Conservation (phyloP, 1,139 yeast genomes). For the Yamadazyma sp. region DNA sequence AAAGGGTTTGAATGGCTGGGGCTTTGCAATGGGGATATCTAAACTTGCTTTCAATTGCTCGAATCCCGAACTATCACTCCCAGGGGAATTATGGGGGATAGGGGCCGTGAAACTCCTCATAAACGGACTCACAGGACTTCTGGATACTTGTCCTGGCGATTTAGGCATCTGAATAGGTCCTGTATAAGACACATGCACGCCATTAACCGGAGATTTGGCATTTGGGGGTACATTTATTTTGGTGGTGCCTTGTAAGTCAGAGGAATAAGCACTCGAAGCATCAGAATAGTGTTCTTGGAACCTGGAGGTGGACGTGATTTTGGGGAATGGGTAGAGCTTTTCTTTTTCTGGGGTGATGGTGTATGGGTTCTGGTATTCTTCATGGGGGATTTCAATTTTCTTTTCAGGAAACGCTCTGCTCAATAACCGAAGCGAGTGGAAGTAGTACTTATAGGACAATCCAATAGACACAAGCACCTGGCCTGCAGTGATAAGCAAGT, state of each 20-base stretch:
- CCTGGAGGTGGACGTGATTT: not conserved
- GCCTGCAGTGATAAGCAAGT: constrained; percentile 2
- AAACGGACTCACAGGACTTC: constrained; percentile 1
- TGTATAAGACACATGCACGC: not conserved
- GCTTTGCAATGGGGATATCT: not conserved
- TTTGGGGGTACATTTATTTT: not conserved
- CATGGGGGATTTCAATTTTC: not conserved
- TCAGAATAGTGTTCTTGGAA: constrained; percentile 2
- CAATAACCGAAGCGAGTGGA: not conserved
- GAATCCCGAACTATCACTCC: constrained; percentile 9
- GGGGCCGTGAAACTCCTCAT: constrained; percentile 8
- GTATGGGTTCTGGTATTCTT: not conserved
- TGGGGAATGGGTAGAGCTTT: not conserved
- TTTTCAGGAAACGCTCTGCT: not conserved
- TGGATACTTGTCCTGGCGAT: not conserved
- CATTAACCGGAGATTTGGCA: not conserved
- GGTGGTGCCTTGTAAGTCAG: not conserved
- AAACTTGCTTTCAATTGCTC: constrained; percentile 7
- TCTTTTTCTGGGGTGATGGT: not conserved
- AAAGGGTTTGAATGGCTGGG: not conserved
- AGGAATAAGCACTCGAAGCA: constrained; percentile 9
- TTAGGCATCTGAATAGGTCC: constrained; percentile 5
- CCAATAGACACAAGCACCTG: constrained; percentile 4
- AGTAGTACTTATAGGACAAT: constrained; percentile 2
- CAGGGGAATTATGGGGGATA: constrained; percentile 5